Base-by-base conservation (phyloP, 2,329 filamentous ascomycete genomes). In the Penicillium sp. region DNA sequence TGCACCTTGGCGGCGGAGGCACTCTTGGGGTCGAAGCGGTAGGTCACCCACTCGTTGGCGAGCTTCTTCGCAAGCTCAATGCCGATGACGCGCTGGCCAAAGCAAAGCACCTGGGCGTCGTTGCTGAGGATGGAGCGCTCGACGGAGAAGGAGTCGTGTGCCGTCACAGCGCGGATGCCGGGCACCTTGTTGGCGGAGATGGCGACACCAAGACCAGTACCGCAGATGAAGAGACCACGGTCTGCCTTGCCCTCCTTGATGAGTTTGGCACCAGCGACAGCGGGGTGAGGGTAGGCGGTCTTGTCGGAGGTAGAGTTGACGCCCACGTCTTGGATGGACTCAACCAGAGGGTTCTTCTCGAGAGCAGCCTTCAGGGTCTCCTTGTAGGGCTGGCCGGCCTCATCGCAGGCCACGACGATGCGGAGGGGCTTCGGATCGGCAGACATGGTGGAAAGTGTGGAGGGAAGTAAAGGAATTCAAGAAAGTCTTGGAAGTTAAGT, bases 101-200 rank as follows among this genome's bases (percentile, higher is more conserved):
- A 84, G 66, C 88, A 94, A 54, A 94, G 72, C 29, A 94, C 87
- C 71, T 95, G 88, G 3, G 87, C 87, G 66, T 94, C 84, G 68
- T 94, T 94, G 72, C 84, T 88, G 62, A 91, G 71, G 10, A 94
- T 79, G 21, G 85, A 82, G 44, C 87, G 74, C 76, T 94, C 88
- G 6, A 94, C 87, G 49, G 79, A 84, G 74, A 90, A 95, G 57
- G 82, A 84, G 65, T 94, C 88, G 67, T 95, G 88, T 1, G 88
- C 88, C 5, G 88, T 94, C 17, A 94, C 88, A n/a, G 88, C 88
- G 22, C 88, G 77, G 53, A 94, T 81, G 6, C 88, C 88, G 49
- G 82, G 84, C 56, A 94, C 82, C 69, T 94, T 94, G 77, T 94
- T 94, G 57, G 88, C 88, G 15, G 80, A 74, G 65, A 94, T 94